Evolutionary conservation across 352 stramenopile species (phyloP).

Genomic region (Poterioochromonas sp.): DNA sequence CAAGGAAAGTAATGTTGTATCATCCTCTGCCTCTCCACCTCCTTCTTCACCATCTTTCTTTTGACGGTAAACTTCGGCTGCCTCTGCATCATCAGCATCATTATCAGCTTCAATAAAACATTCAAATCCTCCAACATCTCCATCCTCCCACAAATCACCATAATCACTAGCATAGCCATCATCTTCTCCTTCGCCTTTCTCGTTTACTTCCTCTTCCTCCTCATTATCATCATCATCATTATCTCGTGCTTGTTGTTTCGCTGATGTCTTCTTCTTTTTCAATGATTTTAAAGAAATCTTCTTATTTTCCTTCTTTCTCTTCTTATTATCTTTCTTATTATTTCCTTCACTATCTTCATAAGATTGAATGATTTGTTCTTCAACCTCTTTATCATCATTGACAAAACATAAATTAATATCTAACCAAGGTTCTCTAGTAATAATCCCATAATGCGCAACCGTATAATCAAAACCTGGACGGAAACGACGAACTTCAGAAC

Average conservation of each 20-base stretch:
- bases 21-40: constrained; percentile 22
- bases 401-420: constrained; percentile 60
- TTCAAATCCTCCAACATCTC: constrained; percentile 62
- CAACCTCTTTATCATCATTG: constrained; percentile 48
- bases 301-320: constrained; percentile 36
- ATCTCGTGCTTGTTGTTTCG: background rate
- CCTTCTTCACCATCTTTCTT: constrained; percentile 1
- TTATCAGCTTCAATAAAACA: constrained; percentile 72
- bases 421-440: constrained; percentile 44
- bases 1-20: constrained; percentile 59
- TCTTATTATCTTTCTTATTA: constrained; percentile 37
- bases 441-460: constrained; percentile 66
- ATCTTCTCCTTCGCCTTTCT: constrained; percentile 44
- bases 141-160: constrained; percentile 41
- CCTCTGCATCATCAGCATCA: constrained; percentile 27
- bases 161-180: constrained; percentile 44
- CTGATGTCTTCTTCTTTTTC: constrained; percentile 16
- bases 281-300: no score
- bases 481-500: constrained; percentile 59
- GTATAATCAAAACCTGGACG: constrained; percentile 79
- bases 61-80: constrained; percentile 29
- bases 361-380: constrained; percentile 45
- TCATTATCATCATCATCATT: constrained; percentile 34
- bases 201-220: background rate
- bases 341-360: constrained; percentile 5